Conservation (phyloP, 164 flowering plant species). For the Sextonia rubra region DNA sequence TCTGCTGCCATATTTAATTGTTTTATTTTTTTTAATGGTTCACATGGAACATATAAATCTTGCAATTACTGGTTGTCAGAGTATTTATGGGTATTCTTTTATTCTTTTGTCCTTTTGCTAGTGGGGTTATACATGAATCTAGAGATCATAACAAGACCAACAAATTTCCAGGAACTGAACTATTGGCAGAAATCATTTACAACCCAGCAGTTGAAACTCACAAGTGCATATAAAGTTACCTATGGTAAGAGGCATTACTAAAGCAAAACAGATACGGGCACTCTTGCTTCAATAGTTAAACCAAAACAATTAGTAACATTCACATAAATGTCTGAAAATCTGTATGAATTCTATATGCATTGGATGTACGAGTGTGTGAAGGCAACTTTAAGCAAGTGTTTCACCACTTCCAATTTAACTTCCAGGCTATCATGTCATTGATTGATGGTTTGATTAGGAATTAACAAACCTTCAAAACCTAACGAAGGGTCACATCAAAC, state of each 20-base stretch:
- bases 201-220: too few species aligned
- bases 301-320: neutral
- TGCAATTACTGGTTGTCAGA: neutral
- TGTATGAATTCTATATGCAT: neutral
- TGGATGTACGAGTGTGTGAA: neutral
- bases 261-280: too few species aligned
- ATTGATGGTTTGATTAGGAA: too few species aligned
- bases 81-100: neutral
- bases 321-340: neutral
- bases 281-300: too few species aligned
- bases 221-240: too few species aligned
- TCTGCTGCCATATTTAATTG: too few species aligned
- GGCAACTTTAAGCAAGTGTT: neutral
- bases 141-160: neutral
- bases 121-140: neutral
- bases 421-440: neutral
- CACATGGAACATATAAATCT: too few species aligned
- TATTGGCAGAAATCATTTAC: too few species aligned
- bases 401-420: neutral
- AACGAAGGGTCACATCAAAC: slow-evolving; percentile 9
- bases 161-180: neutral
- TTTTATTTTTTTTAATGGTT: too few species aligned
- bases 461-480: too few species aligned
- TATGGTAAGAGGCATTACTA: neutral
- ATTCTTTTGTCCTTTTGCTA: neutral